Conservation (phyloP, 805 yeast genomes). For the Yarrowia bubula region DNA sequence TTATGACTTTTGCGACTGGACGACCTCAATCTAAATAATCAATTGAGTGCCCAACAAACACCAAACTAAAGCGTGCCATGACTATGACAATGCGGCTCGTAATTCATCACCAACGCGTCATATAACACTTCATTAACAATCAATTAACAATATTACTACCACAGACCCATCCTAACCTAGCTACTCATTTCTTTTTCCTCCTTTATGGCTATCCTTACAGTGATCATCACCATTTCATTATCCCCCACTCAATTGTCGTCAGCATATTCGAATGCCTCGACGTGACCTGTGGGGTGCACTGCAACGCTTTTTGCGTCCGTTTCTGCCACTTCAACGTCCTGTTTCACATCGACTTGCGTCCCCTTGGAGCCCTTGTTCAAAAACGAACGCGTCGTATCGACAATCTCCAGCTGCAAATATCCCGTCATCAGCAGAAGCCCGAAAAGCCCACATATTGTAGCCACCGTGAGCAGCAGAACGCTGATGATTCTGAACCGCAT, state of each 20-base stretch:
- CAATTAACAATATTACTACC: too few species aligned
- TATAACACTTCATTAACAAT: too few species aligned
- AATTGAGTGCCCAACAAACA: too few species aligned
- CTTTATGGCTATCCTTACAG: too few species aligned
- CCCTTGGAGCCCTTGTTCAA: neutral
- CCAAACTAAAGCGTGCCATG: too few species aligned
- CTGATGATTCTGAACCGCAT: conserved; percentile 8
- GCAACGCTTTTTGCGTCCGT: neutral
- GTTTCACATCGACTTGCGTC: neutral
- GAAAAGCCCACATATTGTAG: neutral
- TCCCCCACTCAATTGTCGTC: neutral
- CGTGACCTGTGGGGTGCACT: neutral
- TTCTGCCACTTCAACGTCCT: neutral
- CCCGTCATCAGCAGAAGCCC: neutral
- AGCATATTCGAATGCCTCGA: neutral
- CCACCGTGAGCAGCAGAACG: neutral
- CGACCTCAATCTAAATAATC: too few species aligned
- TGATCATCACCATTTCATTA: too few species aligned
- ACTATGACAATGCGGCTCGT: too few species aligned
- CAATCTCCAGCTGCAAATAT: neutral
- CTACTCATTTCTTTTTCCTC: too few species aligned
- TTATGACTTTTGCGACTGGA: too few species aligned
- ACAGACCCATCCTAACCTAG: too few species aligned
- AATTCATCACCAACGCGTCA: too few species aligned
- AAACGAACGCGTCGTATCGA: conserved; percentile 3